Evolutionary conservation across 202 grass and related monocot species (phyloP).

Genomic region (Dendrocalamus latiflorus): DNA sequence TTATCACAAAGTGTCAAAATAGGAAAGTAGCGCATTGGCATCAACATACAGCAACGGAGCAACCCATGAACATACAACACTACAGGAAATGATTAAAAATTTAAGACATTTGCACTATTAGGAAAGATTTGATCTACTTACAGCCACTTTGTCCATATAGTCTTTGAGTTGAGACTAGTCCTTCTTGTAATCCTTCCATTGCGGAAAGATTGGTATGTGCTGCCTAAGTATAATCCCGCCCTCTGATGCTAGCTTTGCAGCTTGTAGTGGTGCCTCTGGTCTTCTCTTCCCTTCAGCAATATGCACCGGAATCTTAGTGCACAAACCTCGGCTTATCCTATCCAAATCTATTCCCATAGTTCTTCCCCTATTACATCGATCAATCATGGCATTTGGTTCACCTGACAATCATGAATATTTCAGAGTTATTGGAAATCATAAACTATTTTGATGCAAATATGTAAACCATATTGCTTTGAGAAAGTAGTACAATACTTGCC

Average conservation of each 20-base stretch:
- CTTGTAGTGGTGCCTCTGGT: neutral
- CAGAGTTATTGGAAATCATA: too few species aligned
- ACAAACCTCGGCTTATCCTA: too few species aligned
- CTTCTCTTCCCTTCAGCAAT: neutral
- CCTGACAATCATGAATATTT: too few species aligned
- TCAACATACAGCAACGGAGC: neutral
- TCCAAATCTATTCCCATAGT: too few species aligned
- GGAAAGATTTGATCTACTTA: neutral
- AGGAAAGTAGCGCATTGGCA: too few species aligned
- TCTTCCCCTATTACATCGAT: too few species aligned
- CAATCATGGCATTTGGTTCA: too few species aligned
- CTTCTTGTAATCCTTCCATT: neutral
- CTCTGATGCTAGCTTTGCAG: neutral
- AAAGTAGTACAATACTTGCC: too few species aligned
- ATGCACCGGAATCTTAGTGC: too few species aligned
- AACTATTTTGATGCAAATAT: too few species aligned
- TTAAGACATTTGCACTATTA: neutral
- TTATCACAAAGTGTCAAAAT: too few species aligned
- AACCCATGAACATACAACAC: neutral
- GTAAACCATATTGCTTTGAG: too few species aligned
- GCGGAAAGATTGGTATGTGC: neutral
- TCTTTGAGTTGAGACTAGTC: neutral
- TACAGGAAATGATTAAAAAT: neutral
- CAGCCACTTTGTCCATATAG: neutral
- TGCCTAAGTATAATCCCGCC: neutral